A percentile compares a stretch with the other conserved stretches of the same genome.
phyloP scores from a whole-genome alignment of 495 filamentous ascomycete genomes.

The Hypoxylon rickii region DNA sequence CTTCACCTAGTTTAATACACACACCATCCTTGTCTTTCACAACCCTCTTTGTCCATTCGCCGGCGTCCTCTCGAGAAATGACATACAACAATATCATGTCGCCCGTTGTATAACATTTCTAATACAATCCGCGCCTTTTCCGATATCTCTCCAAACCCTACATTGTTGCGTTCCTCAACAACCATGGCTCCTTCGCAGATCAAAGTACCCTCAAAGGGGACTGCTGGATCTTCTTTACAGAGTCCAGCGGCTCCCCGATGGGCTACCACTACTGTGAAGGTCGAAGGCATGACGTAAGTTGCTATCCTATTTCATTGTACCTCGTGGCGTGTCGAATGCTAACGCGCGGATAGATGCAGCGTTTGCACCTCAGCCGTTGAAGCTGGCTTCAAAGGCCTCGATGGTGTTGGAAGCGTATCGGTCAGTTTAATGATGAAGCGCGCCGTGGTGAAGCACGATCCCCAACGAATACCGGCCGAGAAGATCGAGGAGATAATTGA shows the following conservation, averaged over 20 bases:
- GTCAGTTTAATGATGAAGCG: slow-evolving; percentile 92
- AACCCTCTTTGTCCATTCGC: no score
- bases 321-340: slow-evolving; percentile 2
- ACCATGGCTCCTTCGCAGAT: slow-evolving; percentile 54
- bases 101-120: slow-evolving; percentile 11
- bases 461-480: slow-evolving; percentile 70
- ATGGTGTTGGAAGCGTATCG: slow-evolving; percentile 80
- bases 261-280: slow-evolving; percentile 86
- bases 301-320: not conserved
- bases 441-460: slow-evolving; percentile 89
- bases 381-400: slow-evolving; percentile 76
- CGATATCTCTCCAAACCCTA: not conserved
- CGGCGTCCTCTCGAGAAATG: not conserved
- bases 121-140: slow-evolving; percentile 4
- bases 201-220: slow-evolving; percentile 48
- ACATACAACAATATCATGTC: slow-evolving; percentile 16
- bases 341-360: slow-evolving; percentile 59
- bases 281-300: slow-evolving; percentile 87
- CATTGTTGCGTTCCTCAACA: slow-evolving; percentile 21
- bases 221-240: slow-evolving; percentile 29
- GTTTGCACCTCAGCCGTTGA: slow-evolving; percentile 89
- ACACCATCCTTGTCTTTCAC: slow-evolving; percentile 1
- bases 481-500: slow-evolving; percentile 84
- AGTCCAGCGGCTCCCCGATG: slow-evolving; percentile 60
- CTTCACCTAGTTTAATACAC: not conserved